Conservation (phyloP, 192 early-diverging fungal species). For the Coemansia asiatica region DNA sequence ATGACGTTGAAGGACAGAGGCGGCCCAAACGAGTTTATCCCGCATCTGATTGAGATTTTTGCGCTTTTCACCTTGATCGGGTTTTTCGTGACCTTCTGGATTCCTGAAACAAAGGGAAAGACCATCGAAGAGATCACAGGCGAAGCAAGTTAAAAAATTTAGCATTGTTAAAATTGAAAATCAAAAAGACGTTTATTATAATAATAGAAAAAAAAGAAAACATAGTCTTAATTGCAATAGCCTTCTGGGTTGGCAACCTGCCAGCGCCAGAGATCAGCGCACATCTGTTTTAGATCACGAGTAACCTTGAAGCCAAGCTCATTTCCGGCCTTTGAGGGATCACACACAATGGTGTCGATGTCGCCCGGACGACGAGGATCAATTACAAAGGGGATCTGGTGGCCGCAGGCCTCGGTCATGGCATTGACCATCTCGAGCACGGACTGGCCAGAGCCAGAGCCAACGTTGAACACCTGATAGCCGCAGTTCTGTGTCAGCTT, state of each 20-base stretch:
- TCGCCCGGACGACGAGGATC: conserved; percentile 76
- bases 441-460: conserved; percentile 88
- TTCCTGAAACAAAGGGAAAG: conserved; percentile 32
- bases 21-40: conserved; percentile 57
- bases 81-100: conserved; percentile 36
- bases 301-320: conserved; percentile 69
- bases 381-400: conserved; percentile 72
- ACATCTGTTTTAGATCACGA: conserved; percentile 62
- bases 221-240: conserved; percentile 55
- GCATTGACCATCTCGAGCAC: conserved; percentile 90
- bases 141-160: conserved; percentile 6
- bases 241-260: conserved; percentile 70
- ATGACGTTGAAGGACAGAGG: conserved; percentile 63
- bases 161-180: conserved; percentile 1
- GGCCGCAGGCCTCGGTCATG: conserved; percentile 74
- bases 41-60: conserved; percentile 64
- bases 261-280: conserved; percentile 72
- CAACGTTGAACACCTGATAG: conserved; percentile 83
- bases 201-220: too few relatives aligned
- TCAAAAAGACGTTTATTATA: too few relatives aligned
- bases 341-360: conserved; percentile 81
- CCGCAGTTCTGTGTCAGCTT: conserved; percentile 63
- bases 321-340: conserved; percentile 63
- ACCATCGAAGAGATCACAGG: conserved; percentile 31
- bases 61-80: conserved; percentile 69